These are phyloP conservation scores for Cornus suecica DNA, from an alignment of 148 eudicot genomes.

Conservation along the genomic window DNA sequence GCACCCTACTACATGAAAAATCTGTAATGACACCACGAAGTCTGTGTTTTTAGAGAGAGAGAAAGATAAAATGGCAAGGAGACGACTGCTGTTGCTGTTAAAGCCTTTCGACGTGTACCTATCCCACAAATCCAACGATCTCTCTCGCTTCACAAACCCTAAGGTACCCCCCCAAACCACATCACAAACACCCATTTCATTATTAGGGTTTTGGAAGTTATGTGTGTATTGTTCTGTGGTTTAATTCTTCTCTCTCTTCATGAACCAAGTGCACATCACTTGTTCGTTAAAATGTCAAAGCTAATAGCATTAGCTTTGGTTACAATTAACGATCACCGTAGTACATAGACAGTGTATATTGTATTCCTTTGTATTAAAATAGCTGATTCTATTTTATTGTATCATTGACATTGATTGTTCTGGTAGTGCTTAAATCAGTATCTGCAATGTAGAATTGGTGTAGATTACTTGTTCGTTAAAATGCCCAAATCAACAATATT, in stretches of 20 bases:
- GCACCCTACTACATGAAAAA: too few species aligned
- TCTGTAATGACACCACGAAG: too few species aligned
- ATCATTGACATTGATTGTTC: not conserved
- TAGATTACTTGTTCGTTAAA: too few species aligned
- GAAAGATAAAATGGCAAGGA: conserved; percentile 50
- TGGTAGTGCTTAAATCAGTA: not conserved
- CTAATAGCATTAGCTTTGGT: not conserved
- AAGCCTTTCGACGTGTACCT: conserved; percentile 63
- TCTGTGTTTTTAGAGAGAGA: not conserved
- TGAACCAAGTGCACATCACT: not conserved
- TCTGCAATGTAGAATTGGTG: too few species aligned
- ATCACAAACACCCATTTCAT: not conserved
- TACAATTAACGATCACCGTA: not conserved
- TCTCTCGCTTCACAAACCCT: conserved; percentile 32
- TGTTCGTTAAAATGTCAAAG: conserved; percentile 31
- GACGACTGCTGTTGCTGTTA: conserved; percentile 60
- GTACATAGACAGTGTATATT: not conserved
- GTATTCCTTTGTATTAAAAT: not conserved
- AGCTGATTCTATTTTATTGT: not conserved
- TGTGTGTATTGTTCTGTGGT: not conserved
- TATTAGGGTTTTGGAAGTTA: not conserved
- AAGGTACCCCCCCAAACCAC: conserved; percentile 27
- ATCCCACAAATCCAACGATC: conserved; percentile 15
- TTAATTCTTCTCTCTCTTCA: not conserved
- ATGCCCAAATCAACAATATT: too few species aligned